phyloP scores from a whole-genome alignment of 164 flowering plant genomes.

The Macadamia tetraphylla region DNA sequence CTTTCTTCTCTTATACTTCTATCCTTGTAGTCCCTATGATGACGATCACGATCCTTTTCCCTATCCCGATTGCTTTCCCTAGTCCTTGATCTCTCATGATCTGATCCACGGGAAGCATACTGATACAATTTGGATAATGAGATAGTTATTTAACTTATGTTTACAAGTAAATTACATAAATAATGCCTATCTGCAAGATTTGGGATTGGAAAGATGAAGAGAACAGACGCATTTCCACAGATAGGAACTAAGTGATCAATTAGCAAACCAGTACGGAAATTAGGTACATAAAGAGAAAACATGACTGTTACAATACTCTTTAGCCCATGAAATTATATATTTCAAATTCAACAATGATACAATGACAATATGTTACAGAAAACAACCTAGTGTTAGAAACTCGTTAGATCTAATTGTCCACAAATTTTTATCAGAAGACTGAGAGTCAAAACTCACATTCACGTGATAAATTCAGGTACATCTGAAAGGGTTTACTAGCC shows the following conservation, averaged over 20 bases:
- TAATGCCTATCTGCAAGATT: background rate
- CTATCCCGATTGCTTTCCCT: constrained; percentile 37
- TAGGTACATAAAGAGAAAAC: too few relatives aligned
- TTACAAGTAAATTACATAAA: background rate
- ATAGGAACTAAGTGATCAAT: background rate
- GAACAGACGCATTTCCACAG: background rate
- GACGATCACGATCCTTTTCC: constrained; percentile 37
- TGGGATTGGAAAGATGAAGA: background rate
- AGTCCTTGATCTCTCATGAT: constrained; percentile 33
- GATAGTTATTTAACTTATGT: constrained; percentile 1
- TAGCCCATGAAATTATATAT: too few relatives aligned
- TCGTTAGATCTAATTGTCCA: too few relatives aligned
- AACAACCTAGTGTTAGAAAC: too few relatives aligned
- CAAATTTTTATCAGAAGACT: too few relatives aligned
- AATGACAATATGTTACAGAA: too few relatives aligned
- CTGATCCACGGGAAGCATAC: constrained; percentile 37
- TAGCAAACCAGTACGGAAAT: background rate
- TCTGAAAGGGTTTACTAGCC: too few relatives aligned
- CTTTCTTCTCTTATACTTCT: constrained; percentile 35
- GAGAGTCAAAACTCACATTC: too few relatives aligned
- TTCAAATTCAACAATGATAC: too few relatives aligned
- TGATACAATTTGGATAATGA: constrained; percentile 12
- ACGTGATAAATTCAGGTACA: too few relatives aligned
- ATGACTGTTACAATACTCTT: too few relatives aligned
- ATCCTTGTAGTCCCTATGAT: constrained; percentile 36